phyloP scores from a whole-genome alignment of 2,329 filamentous ascomycete species.

The Sporothrix brasiliensis region DNA sequence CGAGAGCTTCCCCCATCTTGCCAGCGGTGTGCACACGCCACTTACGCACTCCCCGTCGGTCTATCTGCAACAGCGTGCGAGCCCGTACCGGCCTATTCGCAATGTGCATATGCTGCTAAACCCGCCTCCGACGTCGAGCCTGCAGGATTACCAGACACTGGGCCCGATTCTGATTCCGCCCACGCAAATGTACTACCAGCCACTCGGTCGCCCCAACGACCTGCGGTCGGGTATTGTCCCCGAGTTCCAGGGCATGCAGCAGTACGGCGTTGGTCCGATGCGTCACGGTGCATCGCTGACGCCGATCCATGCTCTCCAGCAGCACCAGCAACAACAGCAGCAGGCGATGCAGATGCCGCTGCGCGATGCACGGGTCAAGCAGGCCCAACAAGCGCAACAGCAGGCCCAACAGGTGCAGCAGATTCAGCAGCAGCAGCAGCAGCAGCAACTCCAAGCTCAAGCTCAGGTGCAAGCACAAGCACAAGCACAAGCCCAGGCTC shows the following conservation, averaged over 20 bases:
- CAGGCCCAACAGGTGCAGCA: neutral
- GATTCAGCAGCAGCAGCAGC: slow-evolving; percentile 26
- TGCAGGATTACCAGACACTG: slow-evolving; percentile 70
- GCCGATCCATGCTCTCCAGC: slow-evolving; percentile 32
- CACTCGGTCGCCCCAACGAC: slow-evolving; percentile 69
- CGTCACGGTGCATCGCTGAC: slow-evolving; percentile 32
- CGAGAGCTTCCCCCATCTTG: slow-evolving; percentile 57
- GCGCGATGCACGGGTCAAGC: slow-evolving; percentile 22
- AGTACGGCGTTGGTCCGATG: slow-evolving; percentile 14
- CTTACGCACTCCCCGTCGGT: slow-evolving; percentile 82
- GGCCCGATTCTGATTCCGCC: slow-evolving; percentile 52
- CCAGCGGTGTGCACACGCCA: slow-evolving; percentile 58
- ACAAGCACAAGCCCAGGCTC: too few relatives aligned
- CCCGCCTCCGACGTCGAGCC: slow-evolving; percentile 77
- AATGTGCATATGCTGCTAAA: slow-evolving; percentile 89
- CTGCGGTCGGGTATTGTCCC: slow-evolving; percentile 72
- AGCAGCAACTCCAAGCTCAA: slow-evolving; percentile 6
- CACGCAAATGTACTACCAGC: slow-evolving; percentile 81
- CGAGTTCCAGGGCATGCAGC: slow-evolving; percentile 50
- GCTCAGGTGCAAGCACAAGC: neutral
- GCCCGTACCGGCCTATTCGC: slow-evolving; percentile 88
- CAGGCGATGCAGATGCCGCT: slow-evolving; percentile 23
- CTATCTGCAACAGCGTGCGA: slow-evolving; percentile 84
- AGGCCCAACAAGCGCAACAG: slow-evolving; percentile 16
- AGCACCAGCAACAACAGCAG: slow-evolving; percentile 25